These are phyloP conservation scores for Aschersonia sp. DNA, from an alignment of 2,329 filamentous ascomycete species.

Conservation along the genomic window DNA sequence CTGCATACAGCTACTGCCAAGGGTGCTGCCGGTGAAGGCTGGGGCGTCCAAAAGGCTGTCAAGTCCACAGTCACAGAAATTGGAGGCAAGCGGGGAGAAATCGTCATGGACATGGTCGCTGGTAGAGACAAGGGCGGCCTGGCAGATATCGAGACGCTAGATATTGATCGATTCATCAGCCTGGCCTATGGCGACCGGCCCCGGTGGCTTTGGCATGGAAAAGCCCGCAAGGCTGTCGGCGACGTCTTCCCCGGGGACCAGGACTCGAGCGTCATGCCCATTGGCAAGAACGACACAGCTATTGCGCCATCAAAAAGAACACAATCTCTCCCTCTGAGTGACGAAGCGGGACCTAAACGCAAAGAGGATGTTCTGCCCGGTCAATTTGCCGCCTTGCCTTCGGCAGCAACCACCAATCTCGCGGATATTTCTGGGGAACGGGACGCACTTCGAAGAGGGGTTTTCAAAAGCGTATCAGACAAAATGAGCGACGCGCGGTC, in stretches of 20 bases:
- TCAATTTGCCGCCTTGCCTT: constrained; percentile 26
- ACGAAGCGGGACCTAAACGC: constrained; percentile 28
- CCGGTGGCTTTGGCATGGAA: constrained; percentile 93
- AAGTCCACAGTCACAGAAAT: constrained; percentile 92
- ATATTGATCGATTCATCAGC: constrained; percentile 71
- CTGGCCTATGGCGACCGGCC: constrained; percentile 67
- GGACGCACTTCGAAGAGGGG: constrained; percentile 45
- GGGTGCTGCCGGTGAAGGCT: constrained; percentile 75
- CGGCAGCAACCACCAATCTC: constrained; percentile 30
- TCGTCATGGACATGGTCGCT: constrained; percentile 89
- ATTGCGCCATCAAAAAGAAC: constrained; percentile 29
- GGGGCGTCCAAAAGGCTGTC: constrained; percentile 84
- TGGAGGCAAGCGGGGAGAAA: constrained; percentile 83
- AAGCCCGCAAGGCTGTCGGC: constrained; percentile 50
- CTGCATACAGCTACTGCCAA: constrained; percentile 79
- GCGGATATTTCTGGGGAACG: constrained; percentile 35
- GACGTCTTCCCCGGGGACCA: constrained; percentile 28
- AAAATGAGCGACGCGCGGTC: constrained; percentile 70
- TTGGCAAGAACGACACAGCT: constrained; percentile 36
- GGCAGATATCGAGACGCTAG: constrained; percentile 80
- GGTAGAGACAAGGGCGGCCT: constrained; percentile 79
- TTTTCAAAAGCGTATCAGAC: constrained; percentile 67
- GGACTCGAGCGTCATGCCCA: constrained; percentile 30
- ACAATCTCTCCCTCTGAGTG: constrained; percentile 37
- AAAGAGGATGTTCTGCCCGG: constrained; percentile 27